Conservation (phyloP, 306 rosid species). For the Rosa lucieae region DNA sequence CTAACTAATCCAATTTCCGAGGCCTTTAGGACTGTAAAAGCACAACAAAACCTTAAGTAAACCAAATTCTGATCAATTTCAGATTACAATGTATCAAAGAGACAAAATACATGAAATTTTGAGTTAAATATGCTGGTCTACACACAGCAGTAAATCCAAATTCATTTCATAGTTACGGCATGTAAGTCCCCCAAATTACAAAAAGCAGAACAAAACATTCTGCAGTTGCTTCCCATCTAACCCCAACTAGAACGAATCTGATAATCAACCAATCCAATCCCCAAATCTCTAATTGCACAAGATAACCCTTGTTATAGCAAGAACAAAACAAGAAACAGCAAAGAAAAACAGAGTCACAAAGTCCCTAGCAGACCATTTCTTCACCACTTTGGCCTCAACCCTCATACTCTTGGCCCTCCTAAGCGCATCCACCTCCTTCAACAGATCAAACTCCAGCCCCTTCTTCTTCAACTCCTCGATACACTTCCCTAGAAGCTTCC, state of each 20-base stretch:
- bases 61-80: too few species aligned
- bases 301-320: conserved; percentile 66
- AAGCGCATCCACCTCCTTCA: conserved; percentile 91
- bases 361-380: conserved; percentile 88
- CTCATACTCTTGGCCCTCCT: conserved; percentile 87
- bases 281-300: conserved; percentile 49
- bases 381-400: conserved; percentile 59
- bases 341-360: conserved; percentile 70
- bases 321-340: conserved; percentile 62
- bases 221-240: conserved; percentile 33
- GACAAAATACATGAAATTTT: too few species aligned
- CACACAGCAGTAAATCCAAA: conserved; percentile 2
- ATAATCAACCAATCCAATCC: background rate
- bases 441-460: conserved; percentile 84
- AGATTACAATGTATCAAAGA: too few species aligned
- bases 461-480: conserved; percentile 84
- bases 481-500: conserved; percentile 59
- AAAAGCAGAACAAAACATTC: conserved; percentile 80
- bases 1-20: too few species aligned
- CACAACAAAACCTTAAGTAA: too few species aligned
- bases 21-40: too few species aligned
- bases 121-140: too few species aligned
- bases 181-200: conserved; percentile 21
- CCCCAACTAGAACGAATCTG: background rate
- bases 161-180: background rate